A percentile compares a stretch with the other conserved stretches of the same genome.
Evolutionary conservation across 2,329 filamentous ascomycete species (phyloP).

Genomic region (Trichothecium roseum): DNA sequence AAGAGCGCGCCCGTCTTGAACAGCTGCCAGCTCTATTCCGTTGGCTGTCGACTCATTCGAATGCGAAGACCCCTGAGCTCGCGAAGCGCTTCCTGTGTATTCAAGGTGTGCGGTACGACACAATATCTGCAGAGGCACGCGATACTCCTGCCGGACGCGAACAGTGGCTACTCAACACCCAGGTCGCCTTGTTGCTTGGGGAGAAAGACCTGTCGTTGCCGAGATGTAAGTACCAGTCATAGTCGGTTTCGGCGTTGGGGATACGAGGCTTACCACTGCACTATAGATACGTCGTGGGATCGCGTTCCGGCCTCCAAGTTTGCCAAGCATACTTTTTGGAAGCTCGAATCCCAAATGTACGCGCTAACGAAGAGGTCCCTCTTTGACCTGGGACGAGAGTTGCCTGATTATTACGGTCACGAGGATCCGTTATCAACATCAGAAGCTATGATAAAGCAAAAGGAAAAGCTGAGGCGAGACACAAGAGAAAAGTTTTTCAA

Average conservation of each 20-base stretch:
- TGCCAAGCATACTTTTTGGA: constrained; percentile 51
- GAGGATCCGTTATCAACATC: constrained; percentile 25
- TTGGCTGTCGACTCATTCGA: constrained; percentile 45
- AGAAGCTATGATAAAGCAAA: constrained; percentile 29
- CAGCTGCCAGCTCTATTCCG: constrained; percentile 50
- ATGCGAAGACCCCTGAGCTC: constrained; percentile 38
- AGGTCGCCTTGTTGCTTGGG: constrained; percentile 52
- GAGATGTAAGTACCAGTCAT: constrained; percentile 39
- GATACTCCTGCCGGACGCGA: constrained; percentile 48
- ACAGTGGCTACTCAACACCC: constrained; percentile 56
- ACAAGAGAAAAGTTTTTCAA: constrained; percentile 43
- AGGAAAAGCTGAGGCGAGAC: constrained; percentile 35
- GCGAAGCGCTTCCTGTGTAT: constrained; percentile 46
- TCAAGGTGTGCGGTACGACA: constrained; percentile 54
- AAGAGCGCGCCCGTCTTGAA: constrained; percentile 42
- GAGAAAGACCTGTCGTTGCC: constrained; percentile 53
- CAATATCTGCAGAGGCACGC: constrained; percentile 42
- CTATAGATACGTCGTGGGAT: constrained; percentile 47
- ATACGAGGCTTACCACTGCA: background rate
- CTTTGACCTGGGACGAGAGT: constrained; percentile 41
- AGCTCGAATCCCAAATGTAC: constrained; percentile 45
- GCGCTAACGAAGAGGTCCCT: constrained; percentile 39
- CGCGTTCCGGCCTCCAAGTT: constrained; percentile 39
- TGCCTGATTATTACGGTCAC: constrained; percentile 39
- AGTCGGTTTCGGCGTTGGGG: background rate